phyloP scores from a whole-genome alignment of 371 early-diverging fungal genomes.

The Batkoa obscura region DNA sequence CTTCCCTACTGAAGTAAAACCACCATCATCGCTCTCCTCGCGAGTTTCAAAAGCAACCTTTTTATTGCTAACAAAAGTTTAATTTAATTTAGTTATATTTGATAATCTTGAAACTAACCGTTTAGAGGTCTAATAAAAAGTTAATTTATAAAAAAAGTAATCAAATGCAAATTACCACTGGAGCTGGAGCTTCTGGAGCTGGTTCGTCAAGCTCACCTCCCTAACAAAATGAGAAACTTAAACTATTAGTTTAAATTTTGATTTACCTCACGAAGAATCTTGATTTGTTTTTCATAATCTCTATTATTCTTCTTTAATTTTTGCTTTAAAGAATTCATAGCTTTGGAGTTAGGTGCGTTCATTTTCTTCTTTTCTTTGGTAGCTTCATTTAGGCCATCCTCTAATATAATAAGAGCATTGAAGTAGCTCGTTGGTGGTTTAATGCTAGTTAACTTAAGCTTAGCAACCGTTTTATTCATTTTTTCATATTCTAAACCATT shows the following conservation, averaged over 20 bases:
- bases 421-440: slow-evolving; percentile 50
- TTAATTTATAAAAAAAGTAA: not conserved
- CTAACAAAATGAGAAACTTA: not conserved
- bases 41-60: no score
- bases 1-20: slow-evolving; percentile 73
- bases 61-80: no score
- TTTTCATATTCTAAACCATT: slow-evolving; percentile 45
- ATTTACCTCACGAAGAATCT: slow-evolving; percentile 4
- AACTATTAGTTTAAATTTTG: slow-evolving; percentile 4
- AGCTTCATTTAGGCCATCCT: slow-evolving; percentile 41
- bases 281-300: slow-evolving; percentile 31
- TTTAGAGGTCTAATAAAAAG: no score
- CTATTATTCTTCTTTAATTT: slow-evolving; percentile 77
- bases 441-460: slow-evolving; percentile 8
- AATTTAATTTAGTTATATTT: no score
- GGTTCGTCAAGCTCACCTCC: not conserved
- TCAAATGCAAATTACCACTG: not conserved
- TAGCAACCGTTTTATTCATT: slow-evolving; percentile 55
- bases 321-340: slow-evolving; percentile 78
- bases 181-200: not conserved
- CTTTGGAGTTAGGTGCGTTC: slow-evolving; percentile 58
- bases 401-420: slow-evolving; percentile 51
- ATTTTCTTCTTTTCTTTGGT: slow-evolving; percentile 55
- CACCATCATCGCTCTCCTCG: slow-evolving; percentile 17
- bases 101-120: no score